phyloP scores from a whole-genome alignment of 768 basidiomycete genomes.

The Panaeolus cyanescens region DNA sequence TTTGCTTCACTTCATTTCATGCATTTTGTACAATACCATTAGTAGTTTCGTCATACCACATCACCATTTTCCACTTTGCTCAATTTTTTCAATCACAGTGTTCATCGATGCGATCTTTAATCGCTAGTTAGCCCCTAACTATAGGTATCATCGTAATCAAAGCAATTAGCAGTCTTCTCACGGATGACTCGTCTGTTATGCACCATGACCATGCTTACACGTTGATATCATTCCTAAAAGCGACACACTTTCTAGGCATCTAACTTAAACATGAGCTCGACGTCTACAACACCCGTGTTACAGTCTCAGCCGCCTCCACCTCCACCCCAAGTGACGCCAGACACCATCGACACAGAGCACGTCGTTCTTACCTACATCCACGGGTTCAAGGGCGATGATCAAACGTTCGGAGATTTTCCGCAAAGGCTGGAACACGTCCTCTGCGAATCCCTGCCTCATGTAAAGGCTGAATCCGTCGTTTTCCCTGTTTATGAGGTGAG shows the following conservation, averaged over 20 bases:
- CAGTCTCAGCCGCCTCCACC: neutral
- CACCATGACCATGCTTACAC: neutral
- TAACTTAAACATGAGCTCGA: neutral
- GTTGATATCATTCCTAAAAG: neutral
- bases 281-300: constrained; percentile 2
- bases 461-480: constrained; percentile 69
- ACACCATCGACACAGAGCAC: constrained; percentile 30
- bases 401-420: constrained; percentile 80
- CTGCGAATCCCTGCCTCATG: constrained; percentile 57
- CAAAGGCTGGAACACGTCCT: constrained; percentile 77
- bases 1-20: neutral
- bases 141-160: neutral
- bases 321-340: neutral
- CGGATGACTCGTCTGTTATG: neutral
- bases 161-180: neutral
- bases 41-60: neutral
- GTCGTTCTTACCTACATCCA: constrained; percentile 80
- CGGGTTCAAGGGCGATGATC: constrained; percentile 66
- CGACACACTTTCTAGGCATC: neutral
- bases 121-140: neutral
- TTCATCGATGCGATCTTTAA: neutral
- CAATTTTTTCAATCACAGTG: too few relatives aligned
- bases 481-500: constrained; percentile 89
- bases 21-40: neutral
- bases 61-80: too few relatives aligned